Evolutionary conservation across 768 basidiomycete genomes (phyloP).

Genomic region (Xerocomus spinulosus): DNA sequence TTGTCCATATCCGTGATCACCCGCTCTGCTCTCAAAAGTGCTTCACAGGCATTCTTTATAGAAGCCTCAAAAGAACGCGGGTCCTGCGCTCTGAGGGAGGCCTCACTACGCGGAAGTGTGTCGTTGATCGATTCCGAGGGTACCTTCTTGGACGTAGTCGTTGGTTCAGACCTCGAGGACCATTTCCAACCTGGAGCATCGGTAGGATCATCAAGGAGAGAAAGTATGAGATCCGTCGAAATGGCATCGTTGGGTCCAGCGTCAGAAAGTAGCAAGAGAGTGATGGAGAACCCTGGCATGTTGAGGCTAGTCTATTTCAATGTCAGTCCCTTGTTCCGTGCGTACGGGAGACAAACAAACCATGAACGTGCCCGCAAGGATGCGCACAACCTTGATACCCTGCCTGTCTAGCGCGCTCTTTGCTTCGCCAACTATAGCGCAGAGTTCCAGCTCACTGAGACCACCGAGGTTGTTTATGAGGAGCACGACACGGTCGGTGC

Average conservation of each 20-base stretch:
- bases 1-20: slow-evolving; percentile 91
- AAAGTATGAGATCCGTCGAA: slow-evolving; percentile 44
- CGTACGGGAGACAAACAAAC: slow-evolving; percentile 33
- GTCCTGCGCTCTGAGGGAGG: slow-evolving; percentile 38
- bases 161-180: slow-evolving; percentile 49
- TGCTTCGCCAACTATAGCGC: slow-evolving; percentile 61
- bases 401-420: slow-evolving; percentile 50
- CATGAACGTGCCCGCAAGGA: slow-evolving; percentile 85
- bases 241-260: slow-evolving; percentile 37
- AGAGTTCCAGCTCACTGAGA: slow-evolving; percentile 76
- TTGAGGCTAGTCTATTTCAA: slow-evolving; percentile 71
- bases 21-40: slow-evolving; percentile 72
- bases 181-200: slow-evolving; percentile 85
- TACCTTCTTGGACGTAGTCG: slow-evolving; percentile 9
- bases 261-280: slow-evolving; percentile 69
- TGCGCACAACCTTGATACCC: slow-evolving; percentile 53
- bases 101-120: slow-evolving; percentile 1
- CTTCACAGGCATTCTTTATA: slow-evolving; percentile 56
- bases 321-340: background rate
- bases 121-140: slow-evolving; percentile 12
- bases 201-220: slow-evolving; percentile 63
- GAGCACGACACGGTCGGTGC: slow-evolving; percentile 66
- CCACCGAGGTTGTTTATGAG: slow-evolving; percentile 89
- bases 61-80: slow-evolving; percentile 47
- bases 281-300: slow-evolving; percentile 90